Percentiles rank a stretch among this genome's conserved stretches.
Conservation (phyloP, 73 alveolate species). For the Paramecium tetraurelia region DNA sequence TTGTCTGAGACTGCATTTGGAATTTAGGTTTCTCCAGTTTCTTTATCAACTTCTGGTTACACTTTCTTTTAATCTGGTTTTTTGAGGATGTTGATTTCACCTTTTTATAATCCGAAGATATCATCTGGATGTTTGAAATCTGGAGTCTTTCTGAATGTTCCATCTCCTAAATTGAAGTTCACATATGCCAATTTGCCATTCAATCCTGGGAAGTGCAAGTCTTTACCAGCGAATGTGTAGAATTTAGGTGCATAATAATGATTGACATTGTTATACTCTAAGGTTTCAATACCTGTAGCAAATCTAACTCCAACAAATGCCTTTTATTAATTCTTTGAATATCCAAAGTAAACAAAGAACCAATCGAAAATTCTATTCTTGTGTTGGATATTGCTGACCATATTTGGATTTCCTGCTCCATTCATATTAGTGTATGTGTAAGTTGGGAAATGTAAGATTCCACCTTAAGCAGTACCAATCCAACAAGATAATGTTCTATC, state of each 20-base stretch:
- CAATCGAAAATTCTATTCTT: slow-evolving; percentile 29
- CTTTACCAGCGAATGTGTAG: slow-evolving; percentile 22
- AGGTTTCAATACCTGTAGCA: neutral
- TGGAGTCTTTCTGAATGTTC: neutral
- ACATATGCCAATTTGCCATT: slow-evolving; percentile 34
- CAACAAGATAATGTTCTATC: slow-evolving; percentile 43
- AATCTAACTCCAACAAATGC: slow-evolving; percentile 23
- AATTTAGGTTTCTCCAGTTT: neutral
- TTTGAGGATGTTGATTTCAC: slow-evolving; percentile 1
- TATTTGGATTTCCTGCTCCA: slow-evolving; percentile 55
- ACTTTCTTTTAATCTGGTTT: slow-evolving; percentile 4
- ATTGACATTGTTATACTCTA: neutral
- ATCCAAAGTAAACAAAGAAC: slow-evolving; percentile 39
- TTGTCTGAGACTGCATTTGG: neutral
- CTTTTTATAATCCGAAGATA: neutral
- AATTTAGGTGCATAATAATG: neutral
- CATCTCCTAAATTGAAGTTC: slow-evolving; percentile 20
- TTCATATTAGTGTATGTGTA: slow-evolving; percentile 40
- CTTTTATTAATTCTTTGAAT: neutral
- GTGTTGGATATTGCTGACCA: neutral
- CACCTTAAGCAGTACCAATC: slow-evolving; percentile 13
- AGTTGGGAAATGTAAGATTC: slow-evolving; percentile 51
- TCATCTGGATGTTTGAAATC: slow-evolving; percentile 26
- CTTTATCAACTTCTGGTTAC: neutral
- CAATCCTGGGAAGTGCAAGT: slow-evolving; percentile 9